Evolutionary conservation across 2,329 filamentous ascomycete species (phyloP).

Genomic region (Corynespora cassiicola): DNA sequence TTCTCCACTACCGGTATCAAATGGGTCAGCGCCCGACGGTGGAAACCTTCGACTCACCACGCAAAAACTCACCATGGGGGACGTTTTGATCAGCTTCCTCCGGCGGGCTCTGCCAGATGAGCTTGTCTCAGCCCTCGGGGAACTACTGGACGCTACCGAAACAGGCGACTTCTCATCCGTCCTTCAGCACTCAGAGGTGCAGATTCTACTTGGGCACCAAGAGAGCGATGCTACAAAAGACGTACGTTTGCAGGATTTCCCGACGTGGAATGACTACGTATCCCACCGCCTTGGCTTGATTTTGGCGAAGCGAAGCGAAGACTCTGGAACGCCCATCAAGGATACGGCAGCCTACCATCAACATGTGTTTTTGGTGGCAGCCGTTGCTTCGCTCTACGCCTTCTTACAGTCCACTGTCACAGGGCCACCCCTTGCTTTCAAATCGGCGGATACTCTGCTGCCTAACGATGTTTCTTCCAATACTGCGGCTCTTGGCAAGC

Average conservation of each 20-base stretch:
- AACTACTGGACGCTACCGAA: slow-evolving; percentile 48
- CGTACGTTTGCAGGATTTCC: slow-evolving; percentile 39
- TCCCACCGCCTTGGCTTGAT: slow-evolving; percentile 50
- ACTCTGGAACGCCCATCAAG: slow-evolving; percentile 23
- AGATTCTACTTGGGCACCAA: slow-evolving; percentile 48
- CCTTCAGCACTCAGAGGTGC: slow-evolving; percentile 47
- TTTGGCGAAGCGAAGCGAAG: slow-evolving; percentile 37
- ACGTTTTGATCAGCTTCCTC: slow-evolving; percentile 50
- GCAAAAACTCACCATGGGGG: slow-evolving; percentile 44
- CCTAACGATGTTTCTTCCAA: slow-evolving; percentile 53
- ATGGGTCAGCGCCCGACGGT: slow-evolving; percentile 32
- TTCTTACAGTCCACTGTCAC: slow-evolving; percentile 91
- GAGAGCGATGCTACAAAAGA: slow-evolving; percentile 40
- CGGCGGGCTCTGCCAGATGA: slow-evolving; percentile 51
- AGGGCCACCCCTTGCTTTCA: slow-evolving; percentile 76
- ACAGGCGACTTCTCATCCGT: slow-evolving; percentile 50
- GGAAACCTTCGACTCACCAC: slow-evolving; percentile 24
- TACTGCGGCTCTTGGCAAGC: slow-evolving; percentile 40
- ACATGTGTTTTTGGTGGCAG: slow-evolving; percentile 60
- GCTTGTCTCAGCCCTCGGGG: slow-evolving; percentile 44
- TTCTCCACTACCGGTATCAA: slow-evolving; percentile 33
- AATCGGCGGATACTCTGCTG: slow-evolving; percentile 57
- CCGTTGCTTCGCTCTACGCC: slow-evolving; percentile 73
- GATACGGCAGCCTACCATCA: slow-evolving; percentile 48
- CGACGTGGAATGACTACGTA: slow-evolving; percentile 54